Conservation (phyloP, 352 stramenopile genomes). For the Phytophthora capsici region DNA sequence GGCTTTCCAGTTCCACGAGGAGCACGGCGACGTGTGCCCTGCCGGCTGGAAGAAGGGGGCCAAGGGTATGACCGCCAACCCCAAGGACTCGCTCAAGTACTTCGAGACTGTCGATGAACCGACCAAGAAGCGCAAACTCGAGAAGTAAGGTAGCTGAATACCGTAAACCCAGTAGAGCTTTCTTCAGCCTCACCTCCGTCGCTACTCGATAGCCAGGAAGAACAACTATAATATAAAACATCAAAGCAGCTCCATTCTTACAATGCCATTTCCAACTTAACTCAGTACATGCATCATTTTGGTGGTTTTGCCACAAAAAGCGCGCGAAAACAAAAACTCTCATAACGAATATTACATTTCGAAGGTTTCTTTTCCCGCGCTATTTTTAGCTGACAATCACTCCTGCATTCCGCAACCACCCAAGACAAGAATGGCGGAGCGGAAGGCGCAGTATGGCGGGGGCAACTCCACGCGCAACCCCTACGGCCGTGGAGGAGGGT, state of each 20-base stretch:
- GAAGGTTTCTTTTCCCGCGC: conserved; percentile 11
- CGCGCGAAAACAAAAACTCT: neutral
- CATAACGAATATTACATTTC: neutral
- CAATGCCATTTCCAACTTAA: too few species aligned
- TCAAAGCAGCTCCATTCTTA: neutral
- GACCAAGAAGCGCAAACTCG: conserved; percentile 41
- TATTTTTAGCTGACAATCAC: conserved; percentile 22
- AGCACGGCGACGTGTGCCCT: conserved; percentile 92
- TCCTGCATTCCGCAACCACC: conserved; percentile 19
- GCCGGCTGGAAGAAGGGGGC: conserved; percentile 93
- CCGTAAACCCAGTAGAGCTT: neutral
- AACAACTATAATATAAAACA: conserved; percentile 4
- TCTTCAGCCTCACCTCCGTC: neutral
- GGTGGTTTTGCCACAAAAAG: neutral
- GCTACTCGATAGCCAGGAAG: neutral
- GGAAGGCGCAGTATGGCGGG: conserved; percentile 24
- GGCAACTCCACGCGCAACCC: conserved; percentile 42
- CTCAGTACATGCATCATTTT: neutral
- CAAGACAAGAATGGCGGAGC: conserved; percentile 22
- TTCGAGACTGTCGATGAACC: conserved; percentile 57
- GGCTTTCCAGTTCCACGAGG: conserved; percentile 92
- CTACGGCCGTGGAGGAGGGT: conserved; percentile 50
- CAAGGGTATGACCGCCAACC: conserved; percentile 85
- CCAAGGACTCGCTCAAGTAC: conserved; percentile 81
- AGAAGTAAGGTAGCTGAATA: conserved; percentile 11